Percentiles rank a stretch among this genome's conserved stretches.
Evolutionary conservation across 1,284 basidiomycete species (phyloP).

Genomic region (Ustilago trichophora): DNA sequence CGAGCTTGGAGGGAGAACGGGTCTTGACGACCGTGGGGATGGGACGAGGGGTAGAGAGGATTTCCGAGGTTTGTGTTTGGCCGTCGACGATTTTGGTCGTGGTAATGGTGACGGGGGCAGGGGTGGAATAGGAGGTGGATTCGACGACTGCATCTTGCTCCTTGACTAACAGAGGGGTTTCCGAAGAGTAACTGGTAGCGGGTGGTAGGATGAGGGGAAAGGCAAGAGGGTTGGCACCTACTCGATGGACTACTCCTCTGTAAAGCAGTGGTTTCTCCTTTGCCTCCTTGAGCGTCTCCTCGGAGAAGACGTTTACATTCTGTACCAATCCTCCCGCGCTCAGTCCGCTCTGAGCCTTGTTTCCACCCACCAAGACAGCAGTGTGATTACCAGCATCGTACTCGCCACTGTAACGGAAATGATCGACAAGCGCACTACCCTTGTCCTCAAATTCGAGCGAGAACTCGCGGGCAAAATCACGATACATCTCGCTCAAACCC

Average conservation of each 20-base stretch:
- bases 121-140: constrained; percentile 31
- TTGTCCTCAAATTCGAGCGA: constrained; percentile 70
- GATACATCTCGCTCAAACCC: constrained; percentile 69
- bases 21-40: constrained; percentile 31
- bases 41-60: constrained; percentile 34
- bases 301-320: constrained; percentile 63
- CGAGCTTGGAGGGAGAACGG: constrained; percentile 21
- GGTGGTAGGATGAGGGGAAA: constrained; percentile 84
- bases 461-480: constrained; percentile 71
- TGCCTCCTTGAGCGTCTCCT: constrained; percentile 69
- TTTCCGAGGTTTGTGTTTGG: constrained; percentile 13
- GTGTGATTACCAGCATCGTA: constrained; percentile 55
- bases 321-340: constrained; percentile 34
- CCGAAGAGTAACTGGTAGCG: constrained; percentile 69
- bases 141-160: constrained; percentile 13
- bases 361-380: constrained; percentile 48
- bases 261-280: constrained; percentile 73
- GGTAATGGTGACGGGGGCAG: constrained; percentile 31
- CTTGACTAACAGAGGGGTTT: constrained; percentile 72
- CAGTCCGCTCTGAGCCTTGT: constrained; percentile 3
- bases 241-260: constrained; percentile 76
- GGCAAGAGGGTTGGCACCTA: constrained; percentile 82
- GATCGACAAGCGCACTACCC: constrained; percentile 68
- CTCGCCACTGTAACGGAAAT: constrained; percentile 62
- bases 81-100: constrained; percentile 39